Base-by-base conservation (phyloP, 148 eudicot genomes). In the Chenopodium quinoa region DNA sequence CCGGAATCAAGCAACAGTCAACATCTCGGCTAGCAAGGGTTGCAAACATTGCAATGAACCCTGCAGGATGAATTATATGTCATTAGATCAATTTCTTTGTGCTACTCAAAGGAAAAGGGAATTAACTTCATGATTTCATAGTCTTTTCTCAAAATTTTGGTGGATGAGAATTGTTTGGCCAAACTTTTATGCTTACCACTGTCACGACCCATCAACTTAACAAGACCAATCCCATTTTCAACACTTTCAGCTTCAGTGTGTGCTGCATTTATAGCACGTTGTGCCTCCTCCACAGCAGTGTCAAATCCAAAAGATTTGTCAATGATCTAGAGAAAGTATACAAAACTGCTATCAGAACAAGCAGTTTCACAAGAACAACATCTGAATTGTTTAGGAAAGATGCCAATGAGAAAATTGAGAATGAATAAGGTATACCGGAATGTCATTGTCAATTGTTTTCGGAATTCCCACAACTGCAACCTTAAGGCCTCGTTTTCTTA, bases 291-390 rank as follows among this genome's bases (percentile, higher is more conserved):
- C 48, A 94, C 98, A 40, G 98, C 95, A 78, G 93, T 85, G 79
- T 94, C 98, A 87, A 94, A 94, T 70, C 98, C 98, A 82, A 94
- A 94, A 29, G 98, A 93, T 83, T 84, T 94, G 89, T 94, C 98
- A 83, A 94, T 94, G 68, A 94, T 89, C 97, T 93, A 85, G 29
- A 67, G 46, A 44, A 48, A 76, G 68, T 44, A 78, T 32, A 66
- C 27, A 48, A 22, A 69, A 37, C 25, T 23, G 48, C 70, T 75
- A 75, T 77, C 9, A 50, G 34, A 50, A 22, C 23, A 60, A n/a
- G 78, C 69, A 71, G 13, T 23, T 32, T 48, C 9, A 67, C 9
- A 3, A 63, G 48, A 66, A 17, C 10, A 54, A 14, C 0, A 25
- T 40, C 32, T 7, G 2, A 20, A 4, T 8, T 4, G 8, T 40